Evolutionary conservation across 441 rosid species (phyloP).

Genomic region (Adansonia grandidieri): DNA sequence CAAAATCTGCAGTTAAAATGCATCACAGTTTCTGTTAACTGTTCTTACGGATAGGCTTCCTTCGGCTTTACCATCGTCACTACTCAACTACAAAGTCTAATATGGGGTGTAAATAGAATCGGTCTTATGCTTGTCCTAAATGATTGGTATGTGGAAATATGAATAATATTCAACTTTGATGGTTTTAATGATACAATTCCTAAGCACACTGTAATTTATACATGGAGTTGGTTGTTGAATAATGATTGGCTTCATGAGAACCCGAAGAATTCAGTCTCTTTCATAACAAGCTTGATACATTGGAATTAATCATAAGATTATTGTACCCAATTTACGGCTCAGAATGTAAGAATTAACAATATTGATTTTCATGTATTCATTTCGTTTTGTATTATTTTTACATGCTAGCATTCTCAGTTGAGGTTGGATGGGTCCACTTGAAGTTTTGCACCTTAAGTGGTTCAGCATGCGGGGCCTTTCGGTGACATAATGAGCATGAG

Average conservation of each 20-base stretch:
- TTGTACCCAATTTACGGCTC: conserved; percentile 27
- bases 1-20: conserved; percentile 70
- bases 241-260: conserved; percentile 56
- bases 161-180: conserved; percentile 29
- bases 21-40: conserved; percentile 9
- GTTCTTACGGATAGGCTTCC: not conserved
- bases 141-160: conserved; percentile 36
- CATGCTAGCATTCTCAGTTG: conserved; percentile 36
- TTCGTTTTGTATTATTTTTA: conserved; percentile 21
- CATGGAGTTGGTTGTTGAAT: conserved; percentile 13
- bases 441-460: conserved; percentile 70
- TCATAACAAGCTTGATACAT: conserved; percentile 27
- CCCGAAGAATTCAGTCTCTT: conserved; percentile 28
- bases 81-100: not conserved
- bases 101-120: not conserved
- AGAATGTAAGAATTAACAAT: conserved; percentile 31
- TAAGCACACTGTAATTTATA: conserved; percentile 26
- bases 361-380: conserved; percentile 19
- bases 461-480: conserved; percentile 52
- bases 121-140: conserved; percentile 16
- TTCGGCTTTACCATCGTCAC: not conserved
- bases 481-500: conserved; percentile 53
- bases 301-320: conserved; percentile 29
- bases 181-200: conserved; percentile 20
- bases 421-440: conserved; percentile 54